Evolutionary conservation across 2,329 filamentous ascomycete species (phyloP).

Genomic region (Cryphonectria naterciae): DNA sequence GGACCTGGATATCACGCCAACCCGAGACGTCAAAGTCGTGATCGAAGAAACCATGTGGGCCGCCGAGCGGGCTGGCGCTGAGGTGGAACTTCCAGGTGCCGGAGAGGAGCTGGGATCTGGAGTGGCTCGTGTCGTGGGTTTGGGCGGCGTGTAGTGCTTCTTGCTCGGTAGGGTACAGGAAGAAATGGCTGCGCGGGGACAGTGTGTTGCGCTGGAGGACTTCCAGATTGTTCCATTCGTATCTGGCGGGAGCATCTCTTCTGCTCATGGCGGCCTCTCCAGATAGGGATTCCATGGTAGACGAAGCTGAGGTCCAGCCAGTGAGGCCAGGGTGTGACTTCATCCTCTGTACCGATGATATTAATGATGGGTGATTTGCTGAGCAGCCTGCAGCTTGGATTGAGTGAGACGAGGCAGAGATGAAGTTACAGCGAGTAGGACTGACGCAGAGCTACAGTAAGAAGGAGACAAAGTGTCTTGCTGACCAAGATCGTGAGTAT

Average conservation of each 20-base stretch:
- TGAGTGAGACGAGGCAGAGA: neutral
- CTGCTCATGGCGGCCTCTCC: neutral
- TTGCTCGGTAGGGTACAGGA: conserved; percentile 49
- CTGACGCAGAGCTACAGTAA: neutral
- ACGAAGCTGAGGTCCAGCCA: neutral
- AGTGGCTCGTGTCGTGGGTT: conserved; percentile 41
- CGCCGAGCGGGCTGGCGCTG: conserved; percentile 49
- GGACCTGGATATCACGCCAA: conserved; percentile 58
- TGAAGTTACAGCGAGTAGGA: neutral
- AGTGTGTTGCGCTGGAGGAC: conserved; percentile 65
- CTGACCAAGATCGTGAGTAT: neutral
- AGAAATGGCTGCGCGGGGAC: conserved; percentile 60
- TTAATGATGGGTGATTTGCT: neutral
- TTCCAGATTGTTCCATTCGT: conserved; percentile 64
- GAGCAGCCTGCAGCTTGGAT: neutral
- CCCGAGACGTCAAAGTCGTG: conserved; percentile 41
- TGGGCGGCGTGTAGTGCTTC: conserved; percentile 50
- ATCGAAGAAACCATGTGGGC: conserved; percentile 49
- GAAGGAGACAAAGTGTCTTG: neutral
- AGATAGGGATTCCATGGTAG: neutral
- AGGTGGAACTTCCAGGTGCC: conserved; percentile 60
- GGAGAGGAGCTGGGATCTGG: conserved; percentile 51
- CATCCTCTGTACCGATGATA: neutral
- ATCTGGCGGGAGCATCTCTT: neutral
- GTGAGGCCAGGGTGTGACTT: neutral